Conservation (phyloP, 257 asterid species). For the Jacaranda mimosifolia region DNA sequence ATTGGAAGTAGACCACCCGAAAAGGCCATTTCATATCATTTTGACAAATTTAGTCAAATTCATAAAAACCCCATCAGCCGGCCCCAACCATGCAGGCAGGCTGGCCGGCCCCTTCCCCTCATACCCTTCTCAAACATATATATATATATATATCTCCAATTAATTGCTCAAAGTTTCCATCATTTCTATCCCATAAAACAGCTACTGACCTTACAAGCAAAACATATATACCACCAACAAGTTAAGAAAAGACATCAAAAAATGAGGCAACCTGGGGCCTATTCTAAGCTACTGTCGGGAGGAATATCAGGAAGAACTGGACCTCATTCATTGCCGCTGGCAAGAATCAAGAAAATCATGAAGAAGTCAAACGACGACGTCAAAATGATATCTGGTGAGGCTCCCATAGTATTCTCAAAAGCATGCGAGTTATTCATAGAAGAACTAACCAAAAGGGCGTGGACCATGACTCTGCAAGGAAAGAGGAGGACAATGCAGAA, state of each 20-base stretch:
- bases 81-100: constrained; percentile 38
- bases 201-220: neutral
- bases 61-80: constrained; percentile 26
- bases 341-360: constrained; percentile 75
- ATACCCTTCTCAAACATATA: neutral
- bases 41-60: no score
- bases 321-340: constrained; percentile 79
- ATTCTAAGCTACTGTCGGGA: constrained; percentile 67
- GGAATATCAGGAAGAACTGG: constrained; percentile 58
- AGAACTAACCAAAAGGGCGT: constrained; percentile 67
- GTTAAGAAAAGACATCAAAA: neutral
- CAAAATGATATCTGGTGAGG: constrained; percentile 89
- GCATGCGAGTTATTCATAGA: constrained; percentile 85
- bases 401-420: constrained; percentile 76
- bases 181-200: no score
- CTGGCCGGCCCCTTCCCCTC: constrained; percentile 36
- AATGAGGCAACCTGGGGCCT: constrained; percentile 84
- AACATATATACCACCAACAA: neutral
- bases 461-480: constrained; percentile 62
- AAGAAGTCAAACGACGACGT: constrained; percentile 80
- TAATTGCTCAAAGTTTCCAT: no score
- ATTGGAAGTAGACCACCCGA: no score
- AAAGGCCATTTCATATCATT: no score
- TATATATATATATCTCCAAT: neutral
- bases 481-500: constrained; percentile 77